phyloP scores from a whole-genome alignment of 352 stramenopile species.

The Thalassiosira livingstoniorum region DNA sequence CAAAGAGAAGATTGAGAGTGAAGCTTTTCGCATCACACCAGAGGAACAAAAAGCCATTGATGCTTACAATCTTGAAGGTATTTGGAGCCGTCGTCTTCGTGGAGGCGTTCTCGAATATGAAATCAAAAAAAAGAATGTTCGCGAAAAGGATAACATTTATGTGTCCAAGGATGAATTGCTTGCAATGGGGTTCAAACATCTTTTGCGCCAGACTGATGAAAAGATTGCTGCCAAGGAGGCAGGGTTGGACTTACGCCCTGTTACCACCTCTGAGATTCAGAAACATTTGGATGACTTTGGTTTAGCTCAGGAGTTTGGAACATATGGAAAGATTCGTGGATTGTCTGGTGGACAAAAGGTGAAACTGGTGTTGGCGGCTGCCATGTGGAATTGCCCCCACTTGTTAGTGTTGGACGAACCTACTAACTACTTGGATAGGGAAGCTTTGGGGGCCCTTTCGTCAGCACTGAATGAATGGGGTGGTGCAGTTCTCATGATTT shows the following conservation, averaged over 20 bases:
- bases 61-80: constrained; percentile 93
- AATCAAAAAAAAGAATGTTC: constrained; percentile 95
- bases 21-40: constrained; percentile 86
- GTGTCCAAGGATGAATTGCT: constrained; percentile 88
- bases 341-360: constrained; percentile 97
- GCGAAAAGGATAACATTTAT: constrained; percentile 93
- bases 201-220: constrained; percentile 92
- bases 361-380: constrained; percentile 93
- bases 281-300: constrained; percentile 97
- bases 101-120: constrained; percentile 97
- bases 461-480: constrained; percentile 94
- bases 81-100: constrained; percentile 91
- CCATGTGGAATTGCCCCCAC: constrained; percentile 95
- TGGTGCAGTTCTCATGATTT: constrained; percentile 97
- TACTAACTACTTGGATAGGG: constrained; percentile 95
- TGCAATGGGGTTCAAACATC: constrained; percentile 95
- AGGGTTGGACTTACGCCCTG: constrained; percentile 92
- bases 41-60: constrained; percentile 95
- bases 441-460: constrained; percentile 93
- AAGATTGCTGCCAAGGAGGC: constrained; percentile 91
- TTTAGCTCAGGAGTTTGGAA: constrained; percentile 94
- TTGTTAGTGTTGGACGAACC: constrained; percentile 94
- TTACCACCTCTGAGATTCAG: constrained; percentile 95
- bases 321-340: constrained; percentile 95
- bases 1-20: constrained; percentile 87